Evolutionary conservation across 352 stramenopile species (phyloP), one percentile per base, ranked within the genome.

Genomic region (Phytophthora macrochlamydospora): DNA sequence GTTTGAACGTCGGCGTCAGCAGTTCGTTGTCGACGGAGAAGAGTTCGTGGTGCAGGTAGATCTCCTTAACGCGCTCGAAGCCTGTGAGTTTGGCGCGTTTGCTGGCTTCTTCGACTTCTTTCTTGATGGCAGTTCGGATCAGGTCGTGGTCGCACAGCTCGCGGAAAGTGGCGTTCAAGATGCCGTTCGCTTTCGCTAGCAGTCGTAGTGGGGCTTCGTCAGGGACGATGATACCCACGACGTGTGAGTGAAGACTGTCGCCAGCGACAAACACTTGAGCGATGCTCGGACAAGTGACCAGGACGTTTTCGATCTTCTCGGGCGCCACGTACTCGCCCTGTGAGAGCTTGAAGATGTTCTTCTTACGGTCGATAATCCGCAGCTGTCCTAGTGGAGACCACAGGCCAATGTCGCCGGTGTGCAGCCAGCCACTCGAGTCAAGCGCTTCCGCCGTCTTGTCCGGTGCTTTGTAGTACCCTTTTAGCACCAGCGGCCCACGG

Each of bases 1-100:
- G 82, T 69, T 99, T 99, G 78, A 98, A 98, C 2, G 97, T 99
- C 7, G 97, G 96, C n/a, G 97, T 99, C 29, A 98, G 71, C 46
- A 99, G 79, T 55, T 89, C 94, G 79, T 98, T 98, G 18, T 98
- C 93, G 28, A 97, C 83, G 1, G 84, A 88, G 69, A 98, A 98
- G 5, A 89, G 76, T 29, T 98, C 88, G 24, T 92, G 72, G 62
- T 98, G 87, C 51, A 99, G 71, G 59, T 98, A 84, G 35, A 99
- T 84, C 49, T 92, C 89, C 43, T 91, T 95, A 37, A 97, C 76
- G 32, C 86, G 93, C 78, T 99, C 96, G 67, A 99, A 98, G 12
- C 95, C 93, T 43, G 95, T 78, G 32, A 99, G 84, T 49, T 85
- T 80, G 18, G 73, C 76, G 4, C 76, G 76, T 14, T 69, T 71